These are phyloP conservation scores for Sporisorium graminicola DNA, from an alignment of 1,284 basidiomycete species.

Conservation along the genomic window DNA sequence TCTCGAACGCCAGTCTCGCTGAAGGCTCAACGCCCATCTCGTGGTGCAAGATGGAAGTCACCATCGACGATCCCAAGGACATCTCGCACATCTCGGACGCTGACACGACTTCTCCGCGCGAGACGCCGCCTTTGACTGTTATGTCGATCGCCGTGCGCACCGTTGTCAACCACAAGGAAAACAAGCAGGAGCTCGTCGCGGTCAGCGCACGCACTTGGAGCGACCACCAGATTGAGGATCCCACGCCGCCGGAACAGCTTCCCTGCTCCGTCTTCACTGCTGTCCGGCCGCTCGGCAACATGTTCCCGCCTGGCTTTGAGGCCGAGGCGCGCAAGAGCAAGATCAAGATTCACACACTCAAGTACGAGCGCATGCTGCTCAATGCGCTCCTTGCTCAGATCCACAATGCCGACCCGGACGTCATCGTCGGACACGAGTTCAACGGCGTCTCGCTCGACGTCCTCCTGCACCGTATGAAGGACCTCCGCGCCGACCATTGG, in stretches of 20 bases:
- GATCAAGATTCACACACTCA: slow-evolving; percentile 81
- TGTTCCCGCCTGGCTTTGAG: slow-evolving; percentile 89
- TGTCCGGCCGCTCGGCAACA: slow-evolving; percentile 87
- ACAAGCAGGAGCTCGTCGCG: slow-evolving; percentile 92
- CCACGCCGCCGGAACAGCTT: slow-evolving; percentile 73
- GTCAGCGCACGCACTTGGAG: slow-evolving; percentile 88
- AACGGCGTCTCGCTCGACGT: slow-evolving; percentile 91
- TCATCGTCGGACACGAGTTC: slow-evolving; percentile 95
- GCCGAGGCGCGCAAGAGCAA: slow-evolving; percentile 69
- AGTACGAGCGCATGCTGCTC: slow-evolving; percentile 83
- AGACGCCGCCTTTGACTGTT: slow-evolving; percentile 88
- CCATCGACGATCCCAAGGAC: slow-evolving; percentile 85
- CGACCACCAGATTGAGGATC: slow-evolving; percentile 70
- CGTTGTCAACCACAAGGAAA: slow-evolving; percentile 92
- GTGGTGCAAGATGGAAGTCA: slow-evolving; percentile 83
- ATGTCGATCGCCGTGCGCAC: slow-evolving; percentile 91
- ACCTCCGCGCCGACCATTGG: slow-evolving; percentile 82
- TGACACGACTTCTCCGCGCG: slow-evolving; percentile 80
- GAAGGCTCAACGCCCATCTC: slow-evolving; percentile 56
- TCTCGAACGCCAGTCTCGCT: slow-evolving; percentile 80
- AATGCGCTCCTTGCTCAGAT: slow-evolving; percentile 85
- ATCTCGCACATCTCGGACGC: slow-evolving; percentile 85
- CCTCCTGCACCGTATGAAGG: slow-evolving; percentile 89
- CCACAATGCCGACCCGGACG: slow-evolving; percentile 90
- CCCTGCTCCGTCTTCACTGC: slow-evolving; percentile 87